A percentile compares a stretch with the other conserved stretches of the same genome.
Conservation (phyloP, 1,139 yeast species). For the Magnusiomyces paraingens region DNA sequence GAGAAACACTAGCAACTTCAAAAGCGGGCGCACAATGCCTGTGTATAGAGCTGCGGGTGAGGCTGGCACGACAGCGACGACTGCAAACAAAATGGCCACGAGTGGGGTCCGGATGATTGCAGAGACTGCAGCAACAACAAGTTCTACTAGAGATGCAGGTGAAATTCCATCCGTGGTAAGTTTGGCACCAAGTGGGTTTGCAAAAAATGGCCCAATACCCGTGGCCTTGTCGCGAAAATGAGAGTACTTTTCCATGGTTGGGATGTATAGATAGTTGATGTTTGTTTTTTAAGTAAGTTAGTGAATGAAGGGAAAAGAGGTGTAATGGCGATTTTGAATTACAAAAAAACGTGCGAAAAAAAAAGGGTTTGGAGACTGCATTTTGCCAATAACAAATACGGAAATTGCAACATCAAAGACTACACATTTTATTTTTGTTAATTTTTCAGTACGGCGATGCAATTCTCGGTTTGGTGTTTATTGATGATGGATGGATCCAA, state of each 20-base stretch:
- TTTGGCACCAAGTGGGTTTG: conserved; percentile 15
- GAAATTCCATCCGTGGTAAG: not conserved
- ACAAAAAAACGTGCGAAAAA: not conserved
- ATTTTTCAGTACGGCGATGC: too few relatives aligned
- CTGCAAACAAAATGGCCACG: conserved; percentile 18
- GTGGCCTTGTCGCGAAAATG: conserved; percentile 38
- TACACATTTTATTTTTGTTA: too few relatives aligned
- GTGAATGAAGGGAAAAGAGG: not conserved
- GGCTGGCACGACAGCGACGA: conserved; percentile 17
- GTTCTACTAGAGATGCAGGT: not conserved
- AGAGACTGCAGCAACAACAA: conserved; percentile 16
- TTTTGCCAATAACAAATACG: too few relatives aligned
- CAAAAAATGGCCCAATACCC: conserved; percentile 38
- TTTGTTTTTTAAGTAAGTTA: not conserved
- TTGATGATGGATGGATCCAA: too few relatives aligned
- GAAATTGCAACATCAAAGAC: too few relatives aligned
- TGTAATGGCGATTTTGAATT: not conserved
- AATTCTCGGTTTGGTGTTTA: too few relatives aligned
- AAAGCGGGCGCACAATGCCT: conserved; percentile 17
- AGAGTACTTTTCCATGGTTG: conserved; percentile 37
- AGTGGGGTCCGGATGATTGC: conserved; percentile 26
- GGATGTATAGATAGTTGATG: not conserved
- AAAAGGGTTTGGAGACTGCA: not conserved
- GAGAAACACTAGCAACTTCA: conserved; percentile 19
- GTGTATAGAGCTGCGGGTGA: conserved; percentile 10